Evolutionary conservation across 768 basidiomycete species (phyloP), one percentile per base, ranked within the genome.

Genomic region (Boletus rex-veris): DNA sequence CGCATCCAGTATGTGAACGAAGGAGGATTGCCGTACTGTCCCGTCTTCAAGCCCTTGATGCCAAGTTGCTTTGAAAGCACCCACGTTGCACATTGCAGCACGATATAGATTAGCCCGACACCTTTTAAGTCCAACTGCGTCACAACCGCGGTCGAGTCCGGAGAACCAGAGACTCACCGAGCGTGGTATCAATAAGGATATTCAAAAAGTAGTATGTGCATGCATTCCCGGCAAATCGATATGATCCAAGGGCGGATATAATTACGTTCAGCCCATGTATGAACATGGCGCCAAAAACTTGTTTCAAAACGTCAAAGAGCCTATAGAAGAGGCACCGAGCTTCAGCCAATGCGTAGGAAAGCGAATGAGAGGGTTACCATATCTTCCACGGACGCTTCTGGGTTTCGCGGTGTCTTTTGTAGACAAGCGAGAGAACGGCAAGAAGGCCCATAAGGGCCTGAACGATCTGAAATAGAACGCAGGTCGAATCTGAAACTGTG

Each of bases 171-270:
- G 8, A 47, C 85, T 64, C 58, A 90, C 93, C 96, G 51, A 95
- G 76, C 0, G 65, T 71, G 26, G 69, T 72, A 71, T 98, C 96
- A 53, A 98, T 75, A 26, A 96, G 75, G 45, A 98, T 88, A 63
- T 98, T 94, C 41, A 97, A 82, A 66, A 97, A 95, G 71, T 98
- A 97, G 59, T 83, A 83, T 26, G 88, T 86, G 60, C 96, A 98
- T 5, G 96, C 92, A 68, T 98, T 97, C 38, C 83, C 80, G 15
- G 81, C 77, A 0, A 80, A 80, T 52, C 82, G 77, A 39, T 82
- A 74, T 1, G 93, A 92, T 24, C 86, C 83, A 31, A 92, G 60
- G 61, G 83, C 83, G 26, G 93, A 93, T 46, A 92, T 82, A 35
- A 92, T 73, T 19, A 93, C 79, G 66, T 94, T 94, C 40, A 82